Base-by-base conservation (phyloP, 192 early-diverging fungal species). In the Thamnidium elegans region DNA sequence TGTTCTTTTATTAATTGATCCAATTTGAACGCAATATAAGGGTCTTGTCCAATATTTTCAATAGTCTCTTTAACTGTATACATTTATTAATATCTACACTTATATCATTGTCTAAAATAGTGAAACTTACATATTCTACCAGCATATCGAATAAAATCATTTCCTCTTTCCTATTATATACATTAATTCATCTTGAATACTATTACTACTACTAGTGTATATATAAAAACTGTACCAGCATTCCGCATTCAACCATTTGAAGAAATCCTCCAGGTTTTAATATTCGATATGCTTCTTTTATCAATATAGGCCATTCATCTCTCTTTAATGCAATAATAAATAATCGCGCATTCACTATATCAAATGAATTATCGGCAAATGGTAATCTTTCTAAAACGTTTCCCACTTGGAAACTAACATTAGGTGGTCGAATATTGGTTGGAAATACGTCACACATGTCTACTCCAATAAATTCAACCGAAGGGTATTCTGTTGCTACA, bases 241-340 rank as follows among this genome's bases (percentile, higher is more conserved):
- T 46, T 2, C 55, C 44, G 48, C 56, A 58, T 58, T 73, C 72
- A 23, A 56, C 47, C 1, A 44, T 48, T 51, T 69, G 62, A 1
- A 75, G 23, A 9, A 13, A 67, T 11, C 73, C 73, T 39, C 69
- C 68, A 50, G 68, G 68, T 36, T 75, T 75, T n/a, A 75, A 46
- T 32, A 71, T 53, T 15, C 65, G 64, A 26, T 56, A 62, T n/a
- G 67, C 19, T 17, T 71, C 64, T 17, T 58, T 50, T 8, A 71
- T 30, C 4, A 67, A 34, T 31, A 46, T 9, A 0, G 51, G 51
- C 60, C 65, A 75, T 47, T 75, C 55, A 7, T 71, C 60, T 43
- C 62, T 67, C 10, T 55, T 58, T 32, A 67, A 50, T 8, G 68
- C 65, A 1, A 63, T 13, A 11, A 71, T 48, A 34, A 70, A 45